Evolutionary conservation across 1,139 yeast genomes (phyloP).

Genomic region (Yamadazyma epiphylla): DNA sequence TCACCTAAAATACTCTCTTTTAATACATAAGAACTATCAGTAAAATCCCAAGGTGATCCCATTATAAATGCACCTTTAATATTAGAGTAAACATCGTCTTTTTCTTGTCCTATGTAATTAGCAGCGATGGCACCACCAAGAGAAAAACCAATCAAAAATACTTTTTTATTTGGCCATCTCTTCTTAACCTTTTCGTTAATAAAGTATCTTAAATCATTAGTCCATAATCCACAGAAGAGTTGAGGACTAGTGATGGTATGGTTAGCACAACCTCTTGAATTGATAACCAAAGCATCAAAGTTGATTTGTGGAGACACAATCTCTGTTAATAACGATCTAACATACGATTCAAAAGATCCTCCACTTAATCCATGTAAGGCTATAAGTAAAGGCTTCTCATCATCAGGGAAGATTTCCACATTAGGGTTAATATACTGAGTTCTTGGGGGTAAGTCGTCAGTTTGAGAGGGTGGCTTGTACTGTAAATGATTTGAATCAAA

Average conservation of each 20-base stretch:
- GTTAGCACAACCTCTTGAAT: slow-evolving; percentile 60
- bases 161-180: slow-evolving; percentile 48
- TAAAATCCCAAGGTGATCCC: slow-evolving; percentile 58
- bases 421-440: slow-evolving; percentile 37
- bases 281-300: slow-evolving; percentile 54
- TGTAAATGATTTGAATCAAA: slow-evolving; percentile 22
- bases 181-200: slow-evolving; percentile 43
- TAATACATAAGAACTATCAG: slow-evolving; percentile 42
- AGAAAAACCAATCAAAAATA: slow-evolving; percentile 53
- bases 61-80: slow-evolving; percentile 48
- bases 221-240: slow-evolving; percentile 58
- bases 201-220: slow-evolving; percentile 55
- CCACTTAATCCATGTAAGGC: slow-evolving; percentile 62
- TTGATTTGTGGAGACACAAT: slow-evolving; percentile 29
- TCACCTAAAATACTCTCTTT: slow-evolving; percentile 41
- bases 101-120: slow-evolving; percentile 55
- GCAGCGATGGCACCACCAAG: slow-evolving; percentile 56
- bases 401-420: slow-evolving; percentile 19
- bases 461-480: slow-evolving; percentile 32
- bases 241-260: slow-evolving; percentile 57
- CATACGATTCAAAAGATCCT: slow-evolving; percentile 58
- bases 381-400: slow-evolving; percentile 47
- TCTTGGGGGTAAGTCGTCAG: slow-evolving; percentile 38
- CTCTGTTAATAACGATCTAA: slow-evolving; percentile 39
- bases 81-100: slow-evolving; percentile 26